phyloP scores from a whole-genome alignment of 2,329 filamentous ascomycete species.

The Alternaria sp. region DNA sequence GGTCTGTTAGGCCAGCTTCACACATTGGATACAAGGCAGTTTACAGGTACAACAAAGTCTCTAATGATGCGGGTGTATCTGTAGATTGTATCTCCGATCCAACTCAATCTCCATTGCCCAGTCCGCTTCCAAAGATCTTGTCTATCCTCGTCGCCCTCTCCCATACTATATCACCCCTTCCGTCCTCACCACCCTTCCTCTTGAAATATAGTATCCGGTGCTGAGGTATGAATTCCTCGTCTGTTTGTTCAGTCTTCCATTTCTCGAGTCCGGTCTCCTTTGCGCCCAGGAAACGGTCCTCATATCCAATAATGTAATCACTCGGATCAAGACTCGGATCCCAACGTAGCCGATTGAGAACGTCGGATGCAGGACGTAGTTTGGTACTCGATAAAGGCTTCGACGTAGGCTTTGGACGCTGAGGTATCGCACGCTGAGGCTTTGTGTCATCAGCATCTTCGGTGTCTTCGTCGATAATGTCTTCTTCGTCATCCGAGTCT shows the following conservation, averaged over 20 bases:
- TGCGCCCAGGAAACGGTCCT: slow-evolving; percentile 61
- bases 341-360: slow-evolving; percentile 61
- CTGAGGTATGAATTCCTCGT: slow-evolving; percentile 65
- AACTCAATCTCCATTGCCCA: slow-evolving; percentile 14
- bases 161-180: slow-evolving; percentile 56
- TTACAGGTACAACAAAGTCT: not conserved
- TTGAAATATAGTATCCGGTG: slow-evolving; percentile 63
- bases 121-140: slow-evolving; percentile 57
- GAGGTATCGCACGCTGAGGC: slow-evolving; percentile 25
- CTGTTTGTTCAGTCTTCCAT: slow-evolving; percentile 64
- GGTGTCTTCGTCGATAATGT: slow-evolving; percentile 17
- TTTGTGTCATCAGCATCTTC: slow-evolving; percentile 19
- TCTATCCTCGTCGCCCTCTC: slow-evolving; percentile 58
- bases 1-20: not conserved
- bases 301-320: slow-evolving; percentile 62
- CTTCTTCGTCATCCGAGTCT: slow-evolving; percentile 48
- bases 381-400: slow-evolving; percentile 38
- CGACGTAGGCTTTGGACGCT: slow-evolving; percentile 25
- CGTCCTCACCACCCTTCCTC: slow-evolving; percentile 42
- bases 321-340: slow-evolving; percentile 55
- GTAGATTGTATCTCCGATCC: too few relatives aligned
- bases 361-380: slow-evolving; percentile 52
- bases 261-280: slow-evolving; percentile 57
- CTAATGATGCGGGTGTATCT: not conserved
- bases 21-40: not conserved